These are phyloP conservation scores for Aspergillus costaricaensis DNA, from an alignment of 2,329 filamentous ascomycete species.

Conservation along the genomic window DNA sequence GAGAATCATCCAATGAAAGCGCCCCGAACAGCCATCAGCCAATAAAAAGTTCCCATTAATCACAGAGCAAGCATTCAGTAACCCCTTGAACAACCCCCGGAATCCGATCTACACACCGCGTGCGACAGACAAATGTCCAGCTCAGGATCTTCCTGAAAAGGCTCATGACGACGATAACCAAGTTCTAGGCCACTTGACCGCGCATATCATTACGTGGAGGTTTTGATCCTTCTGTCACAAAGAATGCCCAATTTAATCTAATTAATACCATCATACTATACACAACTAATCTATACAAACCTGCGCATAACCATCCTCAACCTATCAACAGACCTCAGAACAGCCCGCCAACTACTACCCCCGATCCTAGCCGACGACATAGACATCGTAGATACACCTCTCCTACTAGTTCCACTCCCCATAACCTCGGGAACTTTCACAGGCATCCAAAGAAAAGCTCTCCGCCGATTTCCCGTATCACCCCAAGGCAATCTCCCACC, in stretches of 20 bases:
- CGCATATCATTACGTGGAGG: neutral
- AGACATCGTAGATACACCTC: no score
- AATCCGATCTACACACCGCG: neutral
- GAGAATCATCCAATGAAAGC: neutral
- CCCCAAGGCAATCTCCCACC: constrained; percentile 34
- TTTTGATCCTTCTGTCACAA: no score
- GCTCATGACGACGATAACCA: neutral
- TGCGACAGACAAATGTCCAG: neutral
- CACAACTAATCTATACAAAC: neutral
- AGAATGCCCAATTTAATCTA: neutral
- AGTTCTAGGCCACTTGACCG: neutral
- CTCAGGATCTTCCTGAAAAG: neutral
- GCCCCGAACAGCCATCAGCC: neutral
- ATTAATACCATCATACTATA: no score
- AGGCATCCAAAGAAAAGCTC: neutral
- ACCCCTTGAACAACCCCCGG: neutral
- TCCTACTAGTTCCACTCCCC: neutral
- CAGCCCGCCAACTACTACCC: neutral
- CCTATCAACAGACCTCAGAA: neutral
- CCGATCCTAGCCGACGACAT: neutral
- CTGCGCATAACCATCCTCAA: neutral
- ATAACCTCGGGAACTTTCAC: neutral
- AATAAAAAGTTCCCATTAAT: neutral
- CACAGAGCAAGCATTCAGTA: neutral
- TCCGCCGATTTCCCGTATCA: neutral